Base-by-base conservation (phyloP, 805 yeast species). In the Myxozyma mucilagina region DNA sequence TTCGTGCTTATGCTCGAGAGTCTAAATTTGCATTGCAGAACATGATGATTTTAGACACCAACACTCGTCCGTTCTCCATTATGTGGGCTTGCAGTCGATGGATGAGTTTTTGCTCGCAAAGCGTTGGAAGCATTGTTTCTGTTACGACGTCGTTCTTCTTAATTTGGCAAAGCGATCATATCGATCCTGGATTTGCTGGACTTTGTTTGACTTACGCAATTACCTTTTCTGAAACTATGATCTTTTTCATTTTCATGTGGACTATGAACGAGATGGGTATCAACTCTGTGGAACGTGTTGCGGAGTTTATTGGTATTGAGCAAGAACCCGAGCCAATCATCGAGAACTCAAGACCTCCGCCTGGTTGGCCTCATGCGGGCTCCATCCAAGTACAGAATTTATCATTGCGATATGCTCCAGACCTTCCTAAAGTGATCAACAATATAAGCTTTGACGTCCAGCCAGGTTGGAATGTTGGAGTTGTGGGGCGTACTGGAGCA, bases 101-200 rank as follows among this genome's bases (percentile, higher is more conserved):
- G 99, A 80, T 93, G 68, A 80, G 93, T 13, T 83, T 87, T 70
- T 84, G 97, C 75, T 84, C 90, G 56, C 96, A 90, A 72, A 72
- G 85, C 47, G 85, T 91, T 64, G 97, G 97, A 64, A 87, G 96
- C 0, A 74, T 86, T 60, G 90, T 92, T 52, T 82, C 90, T 66
- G 84, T 92, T 61, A 83, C 87, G 67, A 83, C 97, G 2, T 93
- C 96, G 68, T 48, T 42, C 38, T 29, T 47, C 35, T 29, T 55
- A 9, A 31, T 55, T 16, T 47, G 18, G 34, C 51, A 41, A 14
- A 35, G 47, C 35, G 84, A 84, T 20, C 72, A 72, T 41, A 76
- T 93, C 55, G 96, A 91, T 74, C 87, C 97, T 49, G 97, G 98
- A 73, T 76, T 90, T 70, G 99, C 97, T 4, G 99, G 99, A 77